Percentiles rank a stretch among this genome's conserved stretches.
phyloP scores from a whole-genome alignment of 768 basidiomycete genomes.

The Psilocybe azurescens region DNA sequence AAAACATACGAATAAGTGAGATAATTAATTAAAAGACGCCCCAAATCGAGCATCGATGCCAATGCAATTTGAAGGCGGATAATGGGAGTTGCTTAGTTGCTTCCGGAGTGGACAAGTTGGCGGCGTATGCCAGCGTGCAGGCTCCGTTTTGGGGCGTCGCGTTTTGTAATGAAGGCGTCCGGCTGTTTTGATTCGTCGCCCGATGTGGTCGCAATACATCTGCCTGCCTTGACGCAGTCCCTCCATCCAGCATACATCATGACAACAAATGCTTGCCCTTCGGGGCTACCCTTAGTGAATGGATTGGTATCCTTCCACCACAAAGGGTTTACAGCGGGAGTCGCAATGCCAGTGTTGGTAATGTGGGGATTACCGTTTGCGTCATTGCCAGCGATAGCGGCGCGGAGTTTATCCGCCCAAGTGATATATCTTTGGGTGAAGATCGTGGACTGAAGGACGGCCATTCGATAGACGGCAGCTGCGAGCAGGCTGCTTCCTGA shows the following conservation, averaged over 20 bases:
- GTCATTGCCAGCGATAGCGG: slow-evolving; percentile 33
- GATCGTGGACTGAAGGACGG: slow-evolving; percentile 34
- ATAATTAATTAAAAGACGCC: background rate
- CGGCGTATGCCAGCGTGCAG: slow-evolving; percentile 1
- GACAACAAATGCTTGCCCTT: slow-evolving; percentile 46
- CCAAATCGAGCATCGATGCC: background rate
- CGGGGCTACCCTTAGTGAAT: slow-evolving; percentile 43
- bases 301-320: slow-evolving; percentile 41
- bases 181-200: too few relatives aligned
- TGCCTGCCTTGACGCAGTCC: slow-evolving; percentile 37
- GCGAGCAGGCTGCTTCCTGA: slow-evolving; percentile 48
- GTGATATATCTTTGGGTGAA: slow-evolving; percentile 35
- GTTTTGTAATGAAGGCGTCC: slow-evolving; percentile 2
- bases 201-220: slow-evolving; percentile 16
- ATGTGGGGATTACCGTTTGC: slow-evolving; percentile 33
- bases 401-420: slow-evolving; percentile 42
- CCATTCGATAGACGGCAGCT: slow-evolving; percentile 45
- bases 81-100: background rate
- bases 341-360: slow-evolving; percentile 33
- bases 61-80: background rate
- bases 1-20: background rate
- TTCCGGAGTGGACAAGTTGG: background rate
- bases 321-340: slow-evolving; percentile 45
- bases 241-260: slow-evolving; percentile 48
- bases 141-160: background rate